These are phyloP conservation scores for Russula foetens DNA, from an alignment of 768 basidiomycete genomes.

Conservation along the genomic window DNA sequence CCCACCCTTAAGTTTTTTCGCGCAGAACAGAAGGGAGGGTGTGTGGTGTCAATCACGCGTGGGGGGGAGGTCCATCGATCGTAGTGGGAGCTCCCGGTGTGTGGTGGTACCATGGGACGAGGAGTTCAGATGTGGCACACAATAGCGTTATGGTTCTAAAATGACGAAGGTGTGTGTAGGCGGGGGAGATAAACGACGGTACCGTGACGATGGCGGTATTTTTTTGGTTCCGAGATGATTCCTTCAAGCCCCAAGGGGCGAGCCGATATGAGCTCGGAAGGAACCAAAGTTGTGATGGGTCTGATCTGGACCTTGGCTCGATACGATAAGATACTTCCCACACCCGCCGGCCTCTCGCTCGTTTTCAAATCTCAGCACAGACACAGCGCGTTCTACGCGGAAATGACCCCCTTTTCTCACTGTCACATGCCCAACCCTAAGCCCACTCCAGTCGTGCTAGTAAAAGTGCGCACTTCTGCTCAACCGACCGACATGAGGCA, in stretches of 20 bases:
- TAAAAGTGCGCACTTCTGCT: not conserved
- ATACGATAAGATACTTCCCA: not conserved
- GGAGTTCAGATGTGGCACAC: too few species aligned
- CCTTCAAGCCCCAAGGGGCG: too few species aligned
- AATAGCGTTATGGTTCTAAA: not conserved
- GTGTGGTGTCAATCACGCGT: too few species aligned
- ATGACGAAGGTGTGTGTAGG: too few species aligned
- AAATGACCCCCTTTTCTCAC: conserved; percentile 5
- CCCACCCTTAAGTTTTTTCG: too few species aligned
- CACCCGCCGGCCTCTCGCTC: not conserved
- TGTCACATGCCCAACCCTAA: conserved; percentile 8
- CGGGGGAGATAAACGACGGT: too few species aligned
- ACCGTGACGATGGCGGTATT: not conserved
- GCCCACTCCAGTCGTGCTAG: conserved; percentile 3
- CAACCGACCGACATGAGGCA: not conserved
- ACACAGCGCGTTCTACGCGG: not conserved
- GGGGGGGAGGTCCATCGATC: too few species aligned
- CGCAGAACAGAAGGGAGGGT: too few species aligned
- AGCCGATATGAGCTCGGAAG: not conserved
- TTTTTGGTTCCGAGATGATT: not conserved
- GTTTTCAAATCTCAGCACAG: not conserved
- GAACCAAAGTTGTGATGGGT: not conserved
- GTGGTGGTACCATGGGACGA: too few species aligned
- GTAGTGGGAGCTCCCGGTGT: too few species aligned
- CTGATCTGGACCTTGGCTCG: not conserved